Evolutionary conservation across 495 filamentous ascomycete genomes (phyloP).

Genomic region (Physcia stellaris): DNA sequence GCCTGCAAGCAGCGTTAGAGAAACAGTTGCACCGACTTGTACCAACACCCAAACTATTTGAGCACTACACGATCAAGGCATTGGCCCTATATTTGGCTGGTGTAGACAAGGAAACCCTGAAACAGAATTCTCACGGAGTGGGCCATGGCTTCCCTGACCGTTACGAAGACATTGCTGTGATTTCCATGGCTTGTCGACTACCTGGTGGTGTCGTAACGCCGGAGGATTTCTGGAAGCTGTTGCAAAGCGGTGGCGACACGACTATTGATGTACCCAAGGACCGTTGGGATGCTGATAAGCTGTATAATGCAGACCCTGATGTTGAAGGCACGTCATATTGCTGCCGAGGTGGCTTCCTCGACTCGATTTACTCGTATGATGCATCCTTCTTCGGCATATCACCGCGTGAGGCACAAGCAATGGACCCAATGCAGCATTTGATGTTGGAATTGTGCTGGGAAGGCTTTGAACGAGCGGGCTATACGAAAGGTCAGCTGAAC

Average conservation of each 20-base stretch:
- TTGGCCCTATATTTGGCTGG: constrained; percentile 15
- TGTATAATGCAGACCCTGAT: constrained; percentile 8
- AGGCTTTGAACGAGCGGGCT: constrained; percentile 24
- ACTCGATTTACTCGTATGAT: constrained; percentile 33
- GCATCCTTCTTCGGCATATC: constrained; percentile 38
- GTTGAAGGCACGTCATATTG: constrained; percentile 13
- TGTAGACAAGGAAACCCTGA: background rate
- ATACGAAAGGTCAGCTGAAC: background rate
- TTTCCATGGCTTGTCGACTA: constrained; percentile 23
- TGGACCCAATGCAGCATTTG: constrained; percentile 23
- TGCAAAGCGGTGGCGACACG: constrained; percentile 18
- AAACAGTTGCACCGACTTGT: constrained; percentile 11
- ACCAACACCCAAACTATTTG: constrained; percentile 15
- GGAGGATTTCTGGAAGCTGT: constrained; percentile 21
- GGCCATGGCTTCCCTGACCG: too few relatives aligned
- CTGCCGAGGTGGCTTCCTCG: constrained; percentile 34
- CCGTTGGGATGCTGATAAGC: constrained; percentile 13
- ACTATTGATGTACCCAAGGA: constrained; percentile 12
- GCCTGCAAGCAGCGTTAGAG: constrained; percentile 12
- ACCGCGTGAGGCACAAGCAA: constrained; percentile 23
- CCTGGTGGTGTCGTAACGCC: constrained; percentile 14
- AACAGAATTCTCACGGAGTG: background rate
- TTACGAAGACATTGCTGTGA: constrained; percentile 19
- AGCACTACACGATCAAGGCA: constrained; percentile 20
- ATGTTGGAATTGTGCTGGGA: constrained; percentile 36